Evolutionary conservation across 2,329 filamentous ascomycete species (phyloP), one percentile per base, ranked within the genome.

Genomic region (Diaporthe nobilis): DNA sequence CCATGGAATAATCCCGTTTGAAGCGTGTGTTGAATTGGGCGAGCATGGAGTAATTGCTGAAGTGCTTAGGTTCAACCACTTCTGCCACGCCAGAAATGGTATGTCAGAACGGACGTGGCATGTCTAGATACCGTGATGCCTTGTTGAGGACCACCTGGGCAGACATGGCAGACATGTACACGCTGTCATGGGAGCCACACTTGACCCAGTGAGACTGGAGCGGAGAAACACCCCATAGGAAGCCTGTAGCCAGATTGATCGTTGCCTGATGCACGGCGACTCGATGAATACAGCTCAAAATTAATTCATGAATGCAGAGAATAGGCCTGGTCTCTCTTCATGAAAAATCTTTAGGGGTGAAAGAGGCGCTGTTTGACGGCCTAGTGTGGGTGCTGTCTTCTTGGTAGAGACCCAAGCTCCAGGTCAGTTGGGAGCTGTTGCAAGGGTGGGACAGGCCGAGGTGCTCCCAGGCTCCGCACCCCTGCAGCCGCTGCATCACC

Each of bases 401-500:
- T 3, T 37, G 34, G 37, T 63, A 12, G 58, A 68, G 44, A 15
- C 7, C 4, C 6, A 7, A 39, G 22, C 31, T 68, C 44, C 47
- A 31, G 25, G 8, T 7, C 53, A 37, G 22, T 13, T 31, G 28
- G 4, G 22, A 68, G 61, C 61, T 67, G 61, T 39, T 15, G 20
- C 63, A 34, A 17, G 44, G 63, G 20, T 67, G 22, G 20, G 12
- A 49, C 63, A 37, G 44, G 63, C 63, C 63, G 20, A 67, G 63
- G 63, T 34, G 44, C 63, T 63, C 25, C 15, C 60, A 44, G 15
- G 39, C 60, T 28, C 47, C 65, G 3, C 9, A 53, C 49, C 65
- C 65, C 65, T 70, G 65, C 65, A 70, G 34, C 49, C 34, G 28
- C 49, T 22, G 65, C 65, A 70, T 70, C 65, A 70, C 49, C 65